Base-by-base conservation (phyloP, 1,284 basidiomycete species). In the Irpex sp. region DNA sequence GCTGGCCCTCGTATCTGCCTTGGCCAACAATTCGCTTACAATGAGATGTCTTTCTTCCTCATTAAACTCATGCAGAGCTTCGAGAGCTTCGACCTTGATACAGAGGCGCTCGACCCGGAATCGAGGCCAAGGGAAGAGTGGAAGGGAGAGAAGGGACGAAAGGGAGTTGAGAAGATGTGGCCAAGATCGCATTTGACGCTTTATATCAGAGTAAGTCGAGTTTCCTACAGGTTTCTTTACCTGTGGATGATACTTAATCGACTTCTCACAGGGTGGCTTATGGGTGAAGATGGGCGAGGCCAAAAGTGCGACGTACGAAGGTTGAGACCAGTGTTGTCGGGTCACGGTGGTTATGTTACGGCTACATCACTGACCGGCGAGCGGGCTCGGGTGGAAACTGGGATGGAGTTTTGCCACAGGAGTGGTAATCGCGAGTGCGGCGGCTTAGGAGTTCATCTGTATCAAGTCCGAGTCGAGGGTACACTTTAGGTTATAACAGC, bases 1-100 rank as follows among this genome's bases (percentile, higher is more conserved):
- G 84, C 81, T 0, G 84, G 84, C 1, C 82, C 82, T 3, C 73
- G 84, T 2, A 85, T 86, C 61, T 87, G 85, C 67, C 77, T 88
- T 3, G 85, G 86, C 3, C 85, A 88, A 71, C 84, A 81, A 71
- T 80, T 79, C 66, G 80, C 79, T 48, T 78, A 78, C 70, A 79
- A 79, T 64, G 79, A 81, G 67, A 74, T 75, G 55, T 78, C 76
- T 2, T 81, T 79, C 71, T 73, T 78, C 66, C 65, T 81, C 31
- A 73, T 79, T 56, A 75, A 78, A 4, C 68, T 81, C 1, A 69
- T 82, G 7, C 85, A 87, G 60, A 49, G 47, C 37, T 64, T 62
- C 34, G 59, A 62, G 40, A 51, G 31, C 21, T 71, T 82, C 6
- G 75, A 74, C 1, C 71, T 69, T 11, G 76, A 78, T 5, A 31